Evolutionary conservation across 768 basidiomycete genomes (phyloP).

Genomic region (Pholiota microspora): DNA sequence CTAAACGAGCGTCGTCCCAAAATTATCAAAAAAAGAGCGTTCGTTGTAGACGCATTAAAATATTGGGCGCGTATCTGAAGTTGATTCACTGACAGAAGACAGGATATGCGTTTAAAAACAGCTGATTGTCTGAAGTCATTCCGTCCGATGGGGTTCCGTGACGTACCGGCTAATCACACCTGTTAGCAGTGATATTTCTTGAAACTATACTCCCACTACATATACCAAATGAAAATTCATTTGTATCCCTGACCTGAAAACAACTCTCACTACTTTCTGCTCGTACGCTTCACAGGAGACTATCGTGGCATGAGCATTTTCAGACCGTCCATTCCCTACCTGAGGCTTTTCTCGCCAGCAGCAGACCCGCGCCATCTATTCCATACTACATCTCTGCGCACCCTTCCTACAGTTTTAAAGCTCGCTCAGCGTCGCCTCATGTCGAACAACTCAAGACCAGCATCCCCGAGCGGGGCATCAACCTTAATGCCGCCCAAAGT

Average conservation of each 20-base stretch:
- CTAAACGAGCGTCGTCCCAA: no score
- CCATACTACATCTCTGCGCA: neutral
- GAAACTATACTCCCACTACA: neutral
- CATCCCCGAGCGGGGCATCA: slow-evolving; percentile 24
- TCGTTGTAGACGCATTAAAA: no score
- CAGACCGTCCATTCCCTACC: slow-evolving; percentile 8
- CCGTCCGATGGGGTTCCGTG: neutral
- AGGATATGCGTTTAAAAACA: neutral
- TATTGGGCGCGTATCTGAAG: neutral
- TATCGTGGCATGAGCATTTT: slow-evolving; percentile 18
- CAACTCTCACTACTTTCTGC: neutral
- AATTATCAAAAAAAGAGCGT: no score
- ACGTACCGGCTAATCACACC: slow-evolving; percentile 1
- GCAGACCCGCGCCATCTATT: neutral
- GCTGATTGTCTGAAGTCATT: neutral
- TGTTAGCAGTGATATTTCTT: neutral
- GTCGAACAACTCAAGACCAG: slow-evolving; percentile 11
- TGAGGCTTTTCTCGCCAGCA: slow-evolving; percentile 3
- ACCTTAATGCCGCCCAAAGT: slow-evolving; percentile 14
- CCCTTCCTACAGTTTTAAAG: neutral
- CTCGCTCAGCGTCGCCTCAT: slow-evolving; percentile 10
- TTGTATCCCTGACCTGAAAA: neutral
- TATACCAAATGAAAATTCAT: neutral
- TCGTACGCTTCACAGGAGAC: neutral
- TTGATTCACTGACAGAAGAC: neutral